Percentiles rank a stretch among this genome's conserved stretches.
phyloP scores from a whole-genome alignment of 768 basidiomycete genomes.

The Tephrocybe sp. region DNA sequence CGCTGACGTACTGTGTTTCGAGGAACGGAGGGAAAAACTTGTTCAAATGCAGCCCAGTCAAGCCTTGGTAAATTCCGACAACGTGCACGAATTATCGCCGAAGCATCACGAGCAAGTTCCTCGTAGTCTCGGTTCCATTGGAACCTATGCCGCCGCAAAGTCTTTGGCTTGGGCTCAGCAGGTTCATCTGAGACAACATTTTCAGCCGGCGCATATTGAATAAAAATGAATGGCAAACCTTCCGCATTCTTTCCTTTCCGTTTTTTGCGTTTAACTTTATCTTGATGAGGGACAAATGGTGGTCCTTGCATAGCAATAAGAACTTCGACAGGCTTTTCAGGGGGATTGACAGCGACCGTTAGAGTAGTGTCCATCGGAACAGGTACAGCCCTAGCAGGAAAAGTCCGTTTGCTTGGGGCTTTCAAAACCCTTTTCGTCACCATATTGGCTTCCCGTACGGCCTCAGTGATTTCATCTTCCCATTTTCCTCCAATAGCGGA shows the following conservation, averaged over 20 bases:
- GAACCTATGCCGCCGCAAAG: constrained; percentile 60
- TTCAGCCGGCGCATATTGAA: neutral
- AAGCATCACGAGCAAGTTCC: constrained; percentile 83
- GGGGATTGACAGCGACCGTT: constrained; percentile 38
- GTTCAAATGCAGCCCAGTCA: constrained; percentile 71
- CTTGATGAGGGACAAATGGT: constrained; percentile 26
- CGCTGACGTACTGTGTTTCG: constrained; percentile 72
- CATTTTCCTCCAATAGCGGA: constrained; percentile 53
- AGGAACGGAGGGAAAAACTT: constrained; percentile 78
- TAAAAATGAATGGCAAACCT: constrained; percentile 19
- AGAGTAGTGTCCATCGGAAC: constrained; percentile 26
- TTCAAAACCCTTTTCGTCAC: constrained; percentile 43
- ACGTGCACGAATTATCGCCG: constrained; percentile 77
- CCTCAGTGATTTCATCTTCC: constrained; percentile 58
- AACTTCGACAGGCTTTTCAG: constrained; percentile 48
- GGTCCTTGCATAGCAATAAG: constrained; percentile 54
- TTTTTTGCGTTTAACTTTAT: constrained; percentile 32
- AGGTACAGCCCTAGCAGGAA: constrained; percentile 15
- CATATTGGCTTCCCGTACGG: constrained; percentile 53
- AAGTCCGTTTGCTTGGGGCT: constrained; percentile 22
- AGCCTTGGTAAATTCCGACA: constrained; percentile 58
- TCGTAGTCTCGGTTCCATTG: constrained; percentile 87
- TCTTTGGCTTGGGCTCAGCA: constrained; percentile 18
- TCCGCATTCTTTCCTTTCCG: constrained; percentile 28
- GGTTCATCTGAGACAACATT: constrained; percentile 4